Percentiles rank a stretch among this genome's conserved stretches.
These are phyloP conservation scores for Hylodesmum podocarpum DNA, from an alignment of 306 rosid genomes.

Conservation along the genomic window DNA sequence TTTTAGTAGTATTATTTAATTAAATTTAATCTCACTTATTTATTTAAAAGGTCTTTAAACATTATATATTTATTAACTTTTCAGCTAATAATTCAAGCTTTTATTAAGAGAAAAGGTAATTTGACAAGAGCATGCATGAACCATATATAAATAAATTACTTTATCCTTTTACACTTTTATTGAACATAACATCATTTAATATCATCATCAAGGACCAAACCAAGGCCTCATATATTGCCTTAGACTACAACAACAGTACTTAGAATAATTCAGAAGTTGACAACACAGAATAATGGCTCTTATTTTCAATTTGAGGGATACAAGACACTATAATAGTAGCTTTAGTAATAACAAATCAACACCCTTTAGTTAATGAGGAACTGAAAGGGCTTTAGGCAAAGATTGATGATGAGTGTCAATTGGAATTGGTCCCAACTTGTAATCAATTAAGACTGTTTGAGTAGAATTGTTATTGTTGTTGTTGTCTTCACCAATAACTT, in stretches of 20 bases:
- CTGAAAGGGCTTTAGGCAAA: constrained; percentile 27
- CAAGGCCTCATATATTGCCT: not conserved
- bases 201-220: not conserved
- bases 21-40: no score
- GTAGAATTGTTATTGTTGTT: not conserved
- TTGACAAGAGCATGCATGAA: not conserved
- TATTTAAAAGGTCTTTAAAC: no score
- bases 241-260: not conserved
- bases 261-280: not conserved
- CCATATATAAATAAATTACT: not conserved
- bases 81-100: not conserved
- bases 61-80: not conserved
- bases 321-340: not conserved
- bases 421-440: constrained; percentile 35
- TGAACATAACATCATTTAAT: not conserved
- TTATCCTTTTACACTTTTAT: constrained; percentile 7
- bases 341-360: not conserved
- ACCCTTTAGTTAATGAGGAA: constrained; percentile 17
- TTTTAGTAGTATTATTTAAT: no score
- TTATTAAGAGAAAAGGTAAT: not conserved
- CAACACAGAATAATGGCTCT: not conserved
- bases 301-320: not conserved
- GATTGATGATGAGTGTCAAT: constrained; percentile 27
- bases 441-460: constrained; percentile 30
- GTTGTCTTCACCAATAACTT: constrained; percentile 25